Evolutionary conservation across 805 yeast species (phyloP).

Genomic region (Spathaspora passalidarum): DNA sequence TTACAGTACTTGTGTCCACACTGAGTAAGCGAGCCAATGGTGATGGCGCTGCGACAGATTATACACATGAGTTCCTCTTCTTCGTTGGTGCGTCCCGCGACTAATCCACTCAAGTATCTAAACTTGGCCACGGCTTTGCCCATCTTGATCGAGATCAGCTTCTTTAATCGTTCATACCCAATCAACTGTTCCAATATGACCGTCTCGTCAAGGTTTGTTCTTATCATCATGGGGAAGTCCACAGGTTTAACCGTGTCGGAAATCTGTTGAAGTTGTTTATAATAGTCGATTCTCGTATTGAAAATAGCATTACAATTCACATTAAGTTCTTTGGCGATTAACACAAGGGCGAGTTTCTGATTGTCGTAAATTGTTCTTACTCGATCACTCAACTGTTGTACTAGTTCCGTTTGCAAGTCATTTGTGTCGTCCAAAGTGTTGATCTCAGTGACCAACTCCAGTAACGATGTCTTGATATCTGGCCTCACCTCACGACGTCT

Average conservation of each 20-base stretch:
- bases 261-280: constrained; percentile 76
- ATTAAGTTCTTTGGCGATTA: constrained; percentile 46
- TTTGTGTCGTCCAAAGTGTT: constrained; percentile 17
- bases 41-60: constrained; percentile 71
- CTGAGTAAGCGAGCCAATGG: constrained; percentile 73
- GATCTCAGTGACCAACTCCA: constrained; percentile 27
- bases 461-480: constrained; percentile 26
- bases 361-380: constrained; percentile 34
- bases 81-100: constrained; percentile 17
- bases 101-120: constrained; percentile 31
- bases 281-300: constrained; percentile 80
- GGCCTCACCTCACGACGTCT: constrained; percentile 25
- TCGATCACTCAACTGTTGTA: constrained; percentile 17
- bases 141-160: constrained; percentile 9
- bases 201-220: constrained; percentile 14
- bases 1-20: constrained; percentile 94
- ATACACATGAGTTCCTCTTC: constrained; percentile 57
- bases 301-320: constrained; percentile 60
- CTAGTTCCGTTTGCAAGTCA: constrained; percentile 16
- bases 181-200: not conserved
- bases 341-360: constrained; percentile 40
- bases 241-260: constrained; percentile 73
- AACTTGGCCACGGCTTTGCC: constrained; percentile 33
- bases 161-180: not conserved
- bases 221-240: constrained; percentile 9